A percentile compares a stretch with the other conserved stretches of the same genome.
Conservation (phyloP, 2,329 filamentous ascomycete genomes). For the Venturiaceae sp. region DNA sequence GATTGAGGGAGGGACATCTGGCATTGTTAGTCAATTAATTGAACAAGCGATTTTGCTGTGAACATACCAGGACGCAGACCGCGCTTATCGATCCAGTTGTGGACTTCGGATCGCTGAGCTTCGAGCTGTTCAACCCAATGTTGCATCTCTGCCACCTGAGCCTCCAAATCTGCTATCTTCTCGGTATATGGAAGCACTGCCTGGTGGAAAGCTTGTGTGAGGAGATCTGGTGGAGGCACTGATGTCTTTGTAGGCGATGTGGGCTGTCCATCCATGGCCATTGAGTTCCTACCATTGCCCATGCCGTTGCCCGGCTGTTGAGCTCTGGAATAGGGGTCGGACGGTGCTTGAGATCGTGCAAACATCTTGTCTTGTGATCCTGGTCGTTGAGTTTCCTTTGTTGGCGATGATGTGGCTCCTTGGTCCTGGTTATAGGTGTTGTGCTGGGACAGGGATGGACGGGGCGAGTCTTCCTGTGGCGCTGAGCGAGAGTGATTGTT, state of each 20-base stretch:
- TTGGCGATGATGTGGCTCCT: neutral
- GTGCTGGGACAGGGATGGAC: constrained; percentile 5
- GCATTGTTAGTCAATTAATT: constrained; percentile 12
- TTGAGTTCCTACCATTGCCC: constrained; percentile 9
- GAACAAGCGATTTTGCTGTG: neutral
- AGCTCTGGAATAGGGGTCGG: constrained; percentile 2
- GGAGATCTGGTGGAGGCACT: constrained; percentile 39
- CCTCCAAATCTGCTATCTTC: constrained; percentile 42
- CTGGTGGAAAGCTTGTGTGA: constrained; percentile 43
- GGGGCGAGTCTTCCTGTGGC: constrained; percentile 5
- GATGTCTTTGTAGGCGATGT: neutral
- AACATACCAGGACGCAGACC: constrained; percentile 40
- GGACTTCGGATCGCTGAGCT: constrained; percentile 40
- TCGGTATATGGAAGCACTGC: constrained; percentile 42
- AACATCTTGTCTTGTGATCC: constrained; percentile 7
- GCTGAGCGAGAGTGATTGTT: constrained; percentile 5
- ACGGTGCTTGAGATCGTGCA: constrained; percentile 2
- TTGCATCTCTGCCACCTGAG: constrained; percentile 39
- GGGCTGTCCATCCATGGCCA: constrained; percentile 4
- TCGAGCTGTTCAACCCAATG: constrained; percentile 41
- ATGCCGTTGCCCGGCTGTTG: neutral
- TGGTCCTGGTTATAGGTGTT: constrained; percentile 3
- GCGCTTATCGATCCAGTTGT: constrained; percentile 46
- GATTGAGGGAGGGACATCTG: constrained; percentile 42
- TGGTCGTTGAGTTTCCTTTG: constrained; percentile 6